Conservation (phyloP, 1,284 basidiomycete genomes). For the Termitomyces sp. region DNA sequence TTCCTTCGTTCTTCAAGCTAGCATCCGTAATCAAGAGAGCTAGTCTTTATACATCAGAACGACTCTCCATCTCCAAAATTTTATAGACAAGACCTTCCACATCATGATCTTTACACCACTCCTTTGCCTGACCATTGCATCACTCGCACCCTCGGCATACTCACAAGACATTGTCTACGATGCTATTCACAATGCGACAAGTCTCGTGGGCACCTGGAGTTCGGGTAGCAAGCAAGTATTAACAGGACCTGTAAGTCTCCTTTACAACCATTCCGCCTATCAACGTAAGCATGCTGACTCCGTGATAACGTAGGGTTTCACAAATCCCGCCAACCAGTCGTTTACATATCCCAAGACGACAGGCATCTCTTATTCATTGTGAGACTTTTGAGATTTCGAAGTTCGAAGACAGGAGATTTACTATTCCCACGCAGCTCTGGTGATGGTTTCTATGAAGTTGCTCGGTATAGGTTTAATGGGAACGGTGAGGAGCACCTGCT, state of each 20-base stretch:
- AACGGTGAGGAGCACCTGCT: slow-evolving; percentile 53
- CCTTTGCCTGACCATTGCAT: slow-evolving; percentile 34
- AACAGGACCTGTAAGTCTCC: slow-evolving; percentile 75
- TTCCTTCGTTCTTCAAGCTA: slow-evolving; percentile 12
- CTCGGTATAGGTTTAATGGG: slow-evolving; percentile 79
- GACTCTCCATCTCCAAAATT: slow-evolving; percentile 2
- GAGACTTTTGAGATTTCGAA: slow-evolving; percentile 27
- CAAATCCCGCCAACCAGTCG: slow-evolving; percentile 71
- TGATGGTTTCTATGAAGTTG: slow-evolving; percentile 80
- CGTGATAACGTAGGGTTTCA: slow-evolving; percentile 58
- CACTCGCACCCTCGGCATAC: slow-evolving; percentile 32
- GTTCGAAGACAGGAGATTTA: slow-evolving; percentile 8
- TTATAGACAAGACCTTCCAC: slow-evolving; percentile 9
- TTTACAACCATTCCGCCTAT: not conserved
- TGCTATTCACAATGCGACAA: slow-evolving; percentile 51
- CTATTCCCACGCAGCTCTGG: slow-evolving; percentile 38
- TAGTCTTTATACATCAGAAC: not conserved
- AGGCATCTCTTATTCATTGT: slow-evolving; percentile 88
- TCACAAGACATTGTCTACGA: slow-evolving; percentile 34
- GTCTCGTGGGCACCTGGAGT: slow-evolving; percentile 79
- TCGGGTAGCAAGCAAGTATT: slow-evolving; percentile 70
- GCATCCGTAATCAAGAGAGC: slow-evolving; percentile 2
- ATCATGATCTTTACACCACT: slow-evolving; percentile 35
- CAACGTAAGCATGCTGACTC: slow-evolving; percentile 1
- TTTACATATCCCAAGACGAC: slow-evolving; percentile 82